Evolutionary conservation across 139 green algal species (phyloP).

Genomic region (Micractinium conductrix): DNA sequence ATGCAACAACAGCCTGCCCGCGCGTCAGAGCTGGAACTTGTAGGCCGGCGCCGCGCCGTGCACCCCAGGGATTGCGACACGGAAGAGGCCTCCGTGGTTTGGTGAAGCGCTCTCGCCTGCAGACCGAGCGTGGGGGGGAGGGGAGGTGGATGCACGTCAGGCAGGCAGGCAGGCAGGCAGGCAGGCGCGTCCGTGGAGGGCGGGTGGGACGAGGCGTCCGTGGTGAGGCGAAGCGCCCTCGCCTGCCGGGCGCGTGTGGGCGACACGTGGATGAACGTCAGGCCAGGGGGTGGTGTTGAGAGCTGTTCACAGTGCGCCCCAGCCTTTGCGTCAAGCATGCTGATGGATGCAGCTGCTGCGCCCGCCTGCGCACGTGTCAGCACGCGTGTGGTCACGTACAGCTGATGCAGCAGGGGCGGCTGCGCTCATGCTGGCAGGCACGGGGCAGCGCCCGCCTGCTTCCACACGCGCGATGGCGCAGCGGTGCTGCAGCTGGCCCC

Average conservation of each 20-base stretch:
- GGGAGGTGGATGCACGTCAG: no score
- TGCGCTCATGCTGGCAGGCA: background rate
- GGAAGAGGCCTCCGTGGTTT: slow-evolving; percentile 54
- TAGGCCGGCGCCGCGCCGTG: slow-evolving; percentile 7
- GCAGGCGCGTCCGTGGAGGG: background rate
- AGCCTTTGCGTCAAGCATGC: no score
- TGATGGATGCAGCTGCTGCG: no score
- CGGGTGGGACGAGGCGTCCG: background rate
- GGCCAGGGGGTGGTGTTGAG: no score
- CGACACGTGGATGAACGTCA: no score
- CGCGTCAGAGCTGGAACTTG: slow-evolving; percentile 18
- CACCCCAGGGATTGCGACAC: slow-evolving; percentile 50
- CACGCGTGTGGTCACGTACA: background rate
- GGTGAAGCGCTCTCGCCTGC: slow-evolving; percentile 36
- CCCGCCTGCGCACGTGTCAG: background rate
- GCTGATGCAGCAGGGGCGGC: background rate
- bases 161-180: background rate
- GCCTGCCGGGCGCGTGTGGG: no score
- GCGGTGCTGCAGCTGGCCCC: background rate
- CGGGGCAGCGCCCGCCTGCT: background rate
- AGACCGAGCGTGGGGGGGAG: no score
- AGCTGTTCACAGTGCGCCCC: no score
- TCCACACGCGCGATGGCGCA: background rate
- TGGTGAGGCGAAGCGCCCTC: background rate
- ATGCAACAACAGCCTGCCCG: no score